Evolutionary conservation across 495 filamentous ascomycete species (phyloP), one percentile per base, ranked within the genome.

Genomic region (Clavariopsis aquatica): DNA sequence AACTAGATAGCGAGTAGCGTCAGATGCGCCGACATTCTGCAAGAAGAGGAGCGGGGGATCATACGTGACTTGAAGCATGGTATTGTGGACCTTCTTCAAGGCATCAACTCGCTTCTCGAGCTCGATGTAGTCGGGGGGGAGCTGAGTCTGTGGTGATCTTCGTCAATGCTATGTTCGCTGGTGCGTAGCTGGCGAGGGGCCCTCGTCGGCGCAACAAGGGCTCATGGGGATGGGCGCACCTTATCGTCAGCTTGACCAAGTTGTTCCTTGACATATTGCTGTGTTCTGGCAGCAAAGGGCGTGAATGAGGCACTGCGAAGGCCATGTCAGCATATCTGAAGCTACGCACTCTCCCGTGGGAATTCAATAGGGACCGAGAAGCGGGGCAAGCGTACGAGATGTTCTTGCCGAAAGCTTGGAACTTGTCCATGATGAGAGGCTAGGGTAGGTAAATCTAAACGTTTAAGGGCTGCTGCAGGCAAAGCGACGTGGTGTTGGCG

Each of bases 71-170:
- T 90, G 85, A 47, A 98, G 85, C 78, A 98, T 88, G 82, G 96
- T 94, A 80, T 96, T 91, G 74, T 98, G 94, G 41, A 94, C 93
- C 71, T 89, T 87, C 83, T 96, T 98, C 73, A 98, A 82, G 64
- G 94, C 94, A 86, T 98, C 94, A 74, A 98, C 91, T 66, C 95
- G 87, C 83, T 96, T 97, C 86, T 98, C 94, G 54, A 98, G 90
- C 78, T 98, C 92, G 72, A 97, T 88, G 77, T 98, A 98, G 74
- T 98, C 95, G 71, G 93, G 87, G 19, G 95, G 95, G 27, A 98
- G 91, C 78, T 98, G 87, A 62, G 94, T 98, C 89, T 93, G 61
- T 61, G 17, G 27, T 31, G 13, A 27, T 46, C 41, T 24, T 8
- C 58, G 54, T 73, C 60, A 69, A 62, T 45, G 49, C 13, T 27